A percentile compares a stretch with the other conserved stretches of the same genome.
These are phyloP conservation scores for Scedosporium aurantiacum DNA, from an alignment of 2,329 filamentous ascomycete genomes.

Conservation along the genomic window DNA sequence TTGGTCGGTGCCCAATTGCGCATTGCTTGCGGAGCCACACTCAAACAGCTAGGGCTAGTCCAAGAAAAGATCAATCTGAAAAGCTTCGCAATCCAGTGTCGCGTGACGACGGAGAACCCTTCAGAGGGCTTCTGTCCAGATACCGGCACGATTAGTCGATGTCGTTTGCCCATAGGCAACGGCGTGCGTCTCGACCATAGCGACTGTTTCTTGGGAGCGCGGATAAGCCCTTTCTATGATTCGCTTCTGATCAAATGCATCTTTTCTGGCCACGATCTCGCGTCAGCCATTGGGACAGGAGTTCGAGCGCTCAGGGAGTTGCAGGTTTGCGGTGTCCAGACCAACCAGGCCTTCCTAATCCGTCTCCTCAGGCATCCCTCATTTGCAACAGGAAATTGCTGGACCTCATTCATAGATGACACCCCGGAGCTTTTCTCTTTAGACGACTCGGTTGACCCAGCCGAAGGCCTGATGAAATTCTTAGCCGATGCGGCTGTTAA, in stretches of 20 bases:
- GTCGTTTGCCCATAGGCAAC: conserved; percentile 92
- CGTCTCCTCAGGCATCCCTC: conserved; percentile 86
- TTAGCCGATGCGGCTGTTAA: conserved; percentile 95
- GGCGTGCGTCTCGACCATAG: conserved; percentile 86
- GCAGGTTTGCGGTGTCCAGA: conserved; percentile 96
- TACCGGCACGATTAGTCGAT: conserved; percentile 97
- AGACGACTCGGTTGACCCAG: conserved; percentile 92
- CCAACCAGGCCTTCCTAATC: conserved; percentile 94
- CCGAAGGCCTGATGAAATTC: conserved; percentile 90
- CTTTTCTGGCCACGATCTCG: conserved; percentile 88
- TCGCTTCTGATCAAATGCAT: conserved; percentile 88
- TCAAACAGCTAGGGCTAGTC: conserved; percentile 87
- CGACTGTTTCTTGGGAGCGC: conserved; percentile 87
- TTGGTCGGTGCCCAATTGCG: conserved; percentile 98
- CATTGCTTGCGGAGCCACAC: conserved; percentile 88
- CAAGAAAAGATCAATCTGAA: conserved; percentile 94
- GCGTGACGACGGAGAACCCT: conserved; percentile 97
- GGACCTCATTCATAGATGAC: conserved; percentile 99
- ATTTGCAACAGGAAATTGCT: conserved; percentile 91
- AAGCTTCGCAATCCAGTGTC: conserved; percentile 94
- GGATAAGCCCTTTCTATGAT: conserved; percentile 75
- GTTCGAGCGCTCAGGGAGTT: conserved; percentile 92
- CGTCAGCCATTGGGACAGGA: conserved; percentile 89
- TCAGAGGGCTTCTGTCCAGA: conserved; percentile 83
- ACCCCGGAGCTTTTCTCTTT: conserved; percentile 89